Conservation (phyloP, 108 stramenopile genomes). For the Nitzschia sp. region DNA sequence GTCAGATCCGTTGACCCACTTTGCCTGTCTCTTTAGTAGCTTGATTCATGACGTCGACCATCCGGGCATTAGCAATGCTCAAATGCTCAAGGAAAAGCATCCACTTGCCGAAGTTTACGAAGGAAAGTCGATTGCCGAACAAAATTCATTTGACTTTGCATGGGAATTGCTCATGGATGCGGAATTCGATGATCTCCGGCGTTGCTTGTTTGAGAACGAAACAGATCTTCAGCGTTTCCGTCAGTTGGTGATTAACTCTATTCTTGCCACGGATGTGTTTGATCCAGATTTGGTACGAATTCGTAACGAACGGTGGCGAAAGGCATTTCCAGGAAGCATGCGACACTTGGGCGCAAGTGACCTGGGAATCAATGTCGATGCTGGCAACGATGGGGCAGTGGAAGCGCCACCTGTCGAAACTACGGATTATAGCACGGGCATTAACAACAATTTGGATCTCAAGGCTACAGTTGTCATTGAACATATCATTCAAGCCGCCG, state of each 20-base stretch:
- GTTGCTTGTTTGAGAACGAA: constrained; percentile 12
- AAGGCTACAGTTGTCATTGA: constrained; percentile 50
- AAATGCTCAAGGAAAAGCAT: constrained; percentile 46
- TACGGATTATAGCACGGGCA: background rate
- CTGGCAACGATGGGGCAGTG: background rate
- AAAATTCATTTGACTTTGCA: constrained; percentile 52
- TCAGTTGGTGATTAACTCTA: constrained; percentile 15
- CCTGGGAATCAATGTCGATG: background rate
- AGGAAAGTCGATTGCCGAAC: constrained; percentile 51
- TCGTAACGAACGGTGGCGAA: constrained; percentile 31
- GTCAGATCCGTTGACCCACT: constrained; percentile 59
- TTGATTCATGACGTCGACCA: constrained; percentile 71
- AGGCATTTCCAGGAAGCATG: constrained; percentile 18
- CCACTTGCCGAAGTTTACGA: constrained; percentile 36
- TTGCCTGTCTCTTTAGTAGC: constrained; percentile 53
- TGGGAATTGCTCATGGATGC: constrained; percentile 46
- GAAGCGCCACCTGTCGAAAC: background rate
- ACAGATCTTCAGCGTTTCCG: constrained; percentile 17
- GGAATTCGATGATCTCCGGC: constrained; percentile 29
- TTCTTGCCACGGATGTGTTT: constrained; percentile 29
- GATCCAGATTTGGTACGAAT: constrained; percentile 25
- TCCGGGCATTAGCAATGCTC: constrained; percentile 53
- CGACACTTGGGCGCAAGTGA: background rate
- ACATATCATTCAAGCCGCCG: constrained; percentile 53
- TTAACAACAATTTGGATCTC: constrained; percentile 12